A percentile compares a stretch with the other conserved stretches of the same genome.
phyloP scores from a whole-genome alignment of 148 eudicot genomes.

The Hydrangea macrophylla region DNA sequence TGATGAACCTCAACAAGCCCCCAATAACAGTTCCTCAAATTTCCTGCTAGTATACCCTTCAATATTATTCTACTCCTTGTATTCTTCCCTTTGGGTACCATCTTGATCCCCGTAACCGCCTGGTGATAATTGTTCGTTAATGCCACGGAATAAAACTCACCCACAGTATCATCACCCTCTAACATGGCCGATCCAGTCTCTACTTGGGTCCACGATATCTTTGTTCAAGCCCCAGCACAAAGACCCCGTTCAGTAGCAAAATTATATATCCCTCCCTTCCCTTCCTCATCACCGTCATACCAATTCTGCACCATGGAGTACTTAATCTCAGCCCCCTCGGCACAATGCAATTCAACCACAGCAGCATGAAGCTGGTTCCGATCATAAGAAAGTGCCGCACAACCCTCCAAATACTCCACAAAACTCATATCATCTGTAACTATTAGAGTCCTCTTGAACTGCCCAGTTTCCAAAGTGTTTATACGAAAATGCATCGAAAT shows the following conservation, averaged over 20 bases:
- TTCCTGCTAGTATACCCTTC: conserved; percentile 91
- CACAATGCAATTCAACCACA: conserved; percentile 80
- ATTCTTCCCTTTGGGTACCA: conserved; percentile 97
- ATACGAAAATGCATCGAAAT: conserved; percentile 92
- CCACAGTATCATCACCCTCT: conserved; percentile 89
- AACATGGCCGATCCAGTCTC: conserved; percentile 96
- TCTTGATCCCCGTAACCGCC: conserved; percentile 92
- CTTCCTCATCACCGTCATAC: conserved; percentile 92
- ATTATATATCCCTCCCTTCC: conserved; percentile 82
- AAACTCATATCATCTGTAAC: conserved; percentile 89
- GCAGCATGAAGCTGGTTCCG: conserved; percentile 91
- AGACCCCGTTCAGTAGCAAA: conserved; percentile 96
- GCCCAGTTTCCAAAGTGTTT: conserved; percentile 85
- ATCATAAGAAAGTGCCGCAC: conserved; percentile 88
- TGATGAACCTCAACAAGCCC: conserved; percentile 89
- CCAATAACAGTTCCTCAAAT: too few species aligned
- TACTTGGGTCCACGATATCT: conserved; percentile 97
- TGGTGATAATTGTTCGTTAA: conserved; percentile 88
- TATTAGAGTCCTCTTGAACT: conserved; percentile 87
- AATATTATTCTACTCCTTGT: conserved; percentile 85
- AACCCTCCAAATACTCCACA: conserved; percentile 95
- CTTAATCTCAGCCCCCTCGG: conserved; percentile 71
- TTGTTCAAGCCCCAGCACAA: conserved; percentile 72
- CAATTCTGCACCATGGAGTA: conserved; percentile 93
- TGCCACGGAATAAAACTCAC: conserved; percentile 95